Evolutionary conservation across 2,329 filamentous ascomycete species (phyloP), one percentile per base, ranked within the genome.

Genomic region (Ceratocystis destructans): DNA sequence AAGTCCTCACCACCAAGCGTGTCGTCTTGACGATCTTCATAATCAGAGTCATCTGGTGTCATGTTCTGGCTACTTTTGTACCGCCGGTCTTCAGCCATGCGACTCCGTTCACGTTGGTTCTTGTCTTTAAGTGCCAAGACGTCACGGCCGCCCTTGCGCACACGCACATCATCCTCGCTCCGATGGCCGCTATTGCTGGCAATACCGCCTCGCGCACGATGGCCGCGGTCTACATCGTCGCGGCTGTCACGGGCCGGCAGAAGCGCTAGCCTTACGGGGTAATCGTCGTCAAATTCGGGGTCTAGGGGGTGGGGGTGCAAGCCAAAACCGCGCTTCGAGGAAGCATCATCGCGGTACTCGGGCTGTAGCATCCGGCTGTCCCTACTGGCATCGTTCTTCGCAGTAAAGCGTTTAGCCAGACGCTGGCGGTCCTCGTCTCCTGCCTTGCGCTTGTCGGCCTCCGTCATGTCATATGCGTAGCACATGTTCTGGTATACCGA

Each of bases 1-100:
- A 64, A 63, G 20, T 66, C 65, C 2, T 64, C 46, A 1, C 55
- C 61, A 15, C 61, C 65, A 1, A 66, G 25, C 2, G 61, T 66
- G 31, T 66, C 48, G 20, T 63, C 61, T 22, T 31, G 17, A 10
- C 41, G 44, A 2, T 44, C 64, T 5, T 62, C 57, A 55, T 41
- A 64, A 25, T 62, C 61, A 45, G 41, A 62, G 2, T 6, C 25
- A 8, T 57, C 53, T 4, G 53, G 53, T 6, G 53, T 57, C 8
- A 57, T 28, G 28, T 28, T 57, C 22, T 57, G 53, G 15, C 4
- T 28, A 31, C 20, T 22, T 12, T 57, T 57, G 53, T 57, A 57
- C 7, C 22, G 53, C 53, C 25, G 53, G 8, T 57, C 53, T 57
- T 57, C 53, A 8, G 22, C 22, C 53, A 57, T 28, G 25, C 10